Percentiles rank a stretch among this genome's conserved stretches.
These are phyloP conservation scores for Aurantiochytrium sp. DNA, from an alignment of 108 stramenopile species.

Conservation along the genomic window DNA sequence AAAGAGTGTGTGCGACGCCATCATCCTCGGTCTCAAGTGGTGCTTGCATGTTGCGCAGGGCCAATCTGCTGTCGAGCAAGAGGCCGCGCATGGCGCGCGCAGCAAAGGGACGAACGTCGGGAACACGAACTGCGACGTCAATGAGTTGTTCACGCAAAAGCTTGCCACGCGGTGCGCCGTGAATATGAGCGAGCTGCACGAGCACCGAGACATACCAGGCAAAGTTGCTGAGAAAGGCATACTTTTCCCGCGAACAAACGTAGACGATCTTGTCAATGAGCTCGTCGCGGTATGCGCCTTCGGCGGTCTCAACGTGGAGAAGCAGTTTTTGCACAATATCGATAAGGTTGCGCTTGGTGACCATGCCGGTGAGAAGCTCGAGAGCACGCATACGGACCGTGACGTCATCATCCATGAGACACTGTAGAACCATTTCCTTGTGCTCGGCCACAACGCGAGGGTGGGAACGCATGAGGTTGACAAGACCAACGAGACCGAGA, in stretches of 20 bases:
- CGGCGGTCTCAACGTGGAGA: conserved; percentile 75
- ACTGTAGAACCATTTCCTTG: conserved; percentile 76
- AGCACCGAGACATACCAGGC: conserved; percentile 87
- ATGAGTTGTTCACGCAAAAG: conserved; percentile 74
- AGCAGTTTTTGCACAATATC: conserved; percentile 85
- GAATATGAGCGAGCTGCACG: conserved; percentile 68
- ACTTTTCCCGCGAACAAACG: conserved; percentile 86
- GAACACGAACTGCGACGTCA: conserved; percentile 86
- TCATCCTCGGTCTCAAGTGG: background rate
- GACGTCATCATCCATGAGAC: conserved; percentile 91
- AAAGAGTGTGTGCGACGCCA: conserved; percentile 61
- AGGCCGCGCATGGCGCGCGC: conserved; percentile 68
- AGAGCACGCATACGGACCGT: conserved; percentile 91
- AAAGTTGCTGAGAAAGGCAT: conserved; percentile 78
- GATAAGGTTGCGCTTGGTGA: conserved; percentile 76
- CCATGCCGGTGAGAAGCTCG: conserved; percentile 86
- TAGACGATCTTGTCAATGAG: conserved; percentile 81
- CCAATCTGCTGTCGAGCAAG: conserved; percentile 29
- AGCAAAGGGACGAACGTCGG: conserved; percentile 80
- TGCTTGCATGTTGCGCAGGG: conserved; percentile 10
- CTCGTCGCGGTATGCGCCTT: conserved; percentile 80
- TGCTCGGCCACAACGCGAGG: conserved; percentile 79
- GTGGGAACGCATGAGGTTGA: conserved; percentile 74
- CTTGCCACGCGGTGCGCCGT: conserved; percentile 60
- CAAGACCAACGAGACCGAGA: conserved; percentile 91